A percentile compares a stretch with the other conserved stretches of the same genome.
phyloP scores from a whole-genome alignment of 1,284 basidiomycete genomes.

The Leccinum subspadiceum region DNA sequence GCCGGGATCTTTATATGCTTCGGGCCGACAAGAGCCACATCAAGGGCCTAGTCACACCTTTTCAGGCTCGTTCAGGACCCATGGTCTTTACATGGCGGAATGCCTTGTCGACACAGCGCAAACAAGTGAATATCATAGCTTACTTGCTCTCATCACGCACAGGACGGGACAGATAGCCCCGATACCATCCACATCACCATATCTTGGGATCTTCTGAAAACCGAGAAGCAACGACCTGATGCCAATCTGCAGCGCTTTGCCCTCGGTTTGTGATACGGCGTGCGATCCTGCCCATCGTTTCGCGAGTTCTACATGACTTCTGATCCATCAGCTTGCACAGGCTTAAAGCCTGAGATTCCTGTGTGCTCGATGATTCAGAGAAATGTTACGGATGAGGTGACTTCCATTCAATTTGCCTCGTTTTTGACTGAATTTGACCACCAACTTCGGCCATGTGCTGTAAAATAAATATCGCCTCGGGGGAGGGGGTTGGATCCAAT shows the following conservation, averaged over 20 bases:
- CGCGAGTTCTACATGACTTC: background rate
- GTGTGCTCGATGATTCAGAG: background rate
- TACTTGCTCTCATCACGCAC: background rate
- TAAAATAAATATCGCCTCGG: background rate
- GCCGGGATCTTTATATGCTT: too few species aligned
- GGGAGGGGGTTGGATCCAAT: background rate
- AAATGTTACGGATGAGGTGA: too few species aligned
- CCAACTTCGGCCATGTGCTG: background rate
- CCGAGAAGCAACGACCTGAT: background rate
- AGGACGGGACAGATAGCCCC: too few species aligned
- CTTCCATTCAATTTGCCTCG: background rate
- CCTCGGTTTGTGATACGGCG: background rate
- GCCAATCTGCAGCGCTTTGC: too few species aligned
- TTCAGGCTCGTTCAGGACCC: background rate
- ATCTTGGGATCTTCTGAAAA: background rate
- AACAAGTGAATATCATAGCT: background rate
- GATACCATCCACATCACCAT: background rate
- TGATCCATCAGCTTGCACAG: background rate
- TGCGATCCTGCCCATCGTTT: background rate
- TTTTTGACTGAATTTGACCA: too few species aligned
- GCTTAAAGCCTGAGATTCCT: background rate
- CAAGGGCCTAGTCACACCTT: too few species aligned
- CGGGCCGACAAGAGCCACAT: too few species aligned
- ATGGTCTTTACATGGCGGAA: background rate
- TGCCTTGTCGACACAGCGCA: background rate